Conservation (phyloP, 2,329 filamentous ascomycete genomes). For the Monosporascus sp. region DNA sequence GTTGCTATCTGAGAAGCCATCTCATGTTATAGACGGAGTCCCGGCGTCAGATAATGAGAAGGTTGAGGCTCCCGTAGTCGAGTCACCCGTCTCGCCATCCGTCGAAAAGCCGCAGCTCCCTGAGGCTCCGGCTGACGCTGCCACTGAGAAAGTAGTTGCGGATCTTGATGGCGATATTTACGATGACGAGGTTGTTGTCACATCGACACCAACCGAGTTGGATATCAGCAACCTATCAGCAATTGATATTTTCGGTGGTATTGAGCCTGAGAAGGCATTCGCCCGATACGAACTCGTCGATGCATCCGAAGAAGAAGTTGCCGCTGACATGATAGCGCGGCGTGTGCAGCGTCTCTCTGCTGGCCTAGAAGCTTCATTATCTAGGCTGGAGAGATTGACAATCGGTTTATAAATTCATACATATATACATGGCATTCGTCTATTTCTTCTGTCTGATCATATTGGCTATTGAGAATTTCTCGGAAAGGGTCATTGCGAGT, state of each 20-base stretch:
- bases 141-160: slow-evolving; percentile 20
- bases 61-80: slow-evolving; percentile 50
- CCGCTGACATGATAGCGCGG: slow-evolving; percentile 40
- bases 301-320: slow-evolving; percentile 43
- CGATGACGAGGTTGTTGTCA: slow-evolving; percentile 39
- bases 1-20: slow-evolving; percentile 66
- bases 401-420: slow-evolving; percentile 20
- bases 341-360: slow-evolving; percentile 46
- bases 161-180: slow-evolving; percentile 54
- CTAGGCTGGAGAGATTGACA: slow-evolving; percentile 33
- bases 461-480: neutral
- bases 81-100: slow-evolving; percentile 34
- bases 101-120: slow-evolving; percentile 28
- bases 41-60: slow-evolving; percentile 47
- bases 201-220: slow-evolving; percentile 31
- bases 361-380: slow-evolving; percentile 30
- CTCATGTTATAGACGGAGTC: slow-evolving; percentile 45
- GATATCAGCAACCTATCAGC: slow-evolving; percentile 37
- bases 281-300: slow-evolving; percentile 62
- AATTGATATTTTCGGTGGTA: slow-evolving; percentile 45
- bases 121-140: slow-evolving; percentile 22
- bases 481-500: neutral
- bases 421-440: neutral
- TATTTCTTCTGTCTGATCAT: neutral
- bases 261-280: slow-evolving; percentile 60